Evolutionary conservation across 163 green algal genomes (phyloP).

Genomic region (Botryococcus braunii): DNA sequence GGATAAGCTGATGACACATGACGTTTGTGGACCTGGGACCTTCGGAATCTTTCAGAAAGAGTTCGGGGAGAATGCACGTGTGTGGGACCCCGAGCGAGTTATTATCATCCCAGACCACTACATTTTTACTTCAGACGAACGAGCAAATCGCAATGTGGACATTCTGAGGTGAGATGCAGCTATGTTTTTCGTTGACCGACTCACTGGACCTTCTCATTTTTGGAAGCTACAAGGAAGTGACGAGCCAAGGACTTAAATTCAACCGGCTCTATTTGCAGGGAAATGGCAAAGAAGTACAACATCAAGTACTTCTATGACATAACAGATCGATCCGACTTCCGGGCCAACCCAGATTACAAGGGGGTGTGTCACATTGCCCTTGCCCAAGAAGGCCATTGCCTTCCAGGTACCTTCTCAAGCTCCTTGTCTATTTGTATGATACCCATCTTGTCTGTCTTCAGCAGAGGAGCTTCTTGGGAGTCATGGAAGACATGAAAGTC

Average conservation of each 20-base stretch:
- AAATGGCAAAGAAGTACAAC: conserved; percentile 84
- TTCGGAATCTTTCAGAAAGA: conserved; percentile 97
- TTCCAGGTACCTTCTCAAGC: conserved; percentile 52
- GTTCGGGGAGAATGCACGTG: conserved; percentile 81
- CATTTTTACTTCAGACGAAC: conserved; percentile 90
- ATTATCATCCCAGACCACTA: conserved; percentile 97
- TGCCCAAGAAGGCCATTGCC: conserved; percentile 82
- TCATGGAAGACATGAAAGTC: too few relatives aligned
- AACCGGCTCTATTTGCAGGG: conserved; percentile 25
- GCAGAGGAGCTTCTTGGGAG: too few relatives aligned
- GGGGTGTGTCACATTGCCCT: conserved; percentile 88
- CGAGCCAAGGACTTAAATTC: background rate
- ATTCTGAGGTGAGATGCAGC: conserved; percentile 58
- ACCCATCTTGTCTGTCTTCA: too few relatives aligned
- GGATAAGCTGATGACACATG: conserved; percentile 94
- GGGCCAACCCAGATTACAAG: conserved; percentile 97
- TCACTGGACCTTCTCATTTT: background rate
- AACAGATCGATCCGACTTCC: conserved; percentile 79
- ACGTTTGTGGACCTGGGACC: conserved; percentile 90
- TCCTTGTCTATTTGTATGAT: too few relatives aligned
- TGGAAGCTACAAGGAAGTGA: background rate
- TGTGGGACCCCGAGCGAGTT: conserved; percentile 87
- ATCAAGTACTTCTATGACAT: conserved; percentile 99
- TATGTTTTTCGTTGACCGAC: background rate
- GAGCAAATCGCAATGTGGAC: conserved; percentile 96